Base-by-base conservation (phyloP, 2,329 filamentous ascomycete species). In the Fusarium floridanum region DNA sequence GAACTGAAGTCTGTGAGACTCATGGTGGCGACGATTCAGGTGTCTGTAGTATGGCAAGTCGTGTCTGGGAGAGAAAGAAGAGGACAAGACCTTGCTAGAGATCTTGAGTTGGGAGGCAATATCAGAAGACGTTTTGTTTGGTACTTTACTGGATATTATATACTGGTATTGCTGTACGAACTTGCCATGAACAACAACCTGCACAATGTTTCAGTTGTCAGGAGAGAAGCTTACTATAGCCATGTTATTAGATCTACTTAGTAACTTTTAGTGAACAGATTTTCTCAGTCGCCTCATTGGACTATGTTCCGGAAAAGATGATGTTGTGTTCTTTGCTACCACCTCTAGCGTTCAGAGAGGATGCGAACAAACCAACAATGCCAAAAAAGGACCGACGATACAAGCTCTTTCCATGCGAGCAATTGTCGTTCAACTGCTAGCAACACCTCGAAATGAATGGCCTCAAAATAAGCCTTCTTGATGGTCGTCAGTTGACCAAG, bases 381-480 rank as follows among this genome's bases (percentile, higher is more conserved):
- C 32, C 1, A 11, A 34, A 34, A 34, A 32, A 12, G 11, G 32
- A 34, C 32, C 5, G 32, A 2, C 32, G 32, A 34, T 34, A 12
- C 11, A 34, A 34, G 32, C 32, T 34, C 32, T 34, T 34, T 34
- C 32, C 32, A 34, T 34, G 32, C 1, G 0, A 34, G 32, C 5
- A 34, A 1, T 34, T 12, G 1, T 34, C 11, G 0, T 34, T 34
- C 11, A 1, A 1, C 1, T 34, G 32, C 32, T 6, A 34, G 32
- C 1, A 34, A 34, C 11, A 12, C 11, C 1, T 34, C 5, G 32
- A 34, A 34, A 27, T 48, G 7, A 17, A 17, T 17, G 12, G 10
- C 4, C 1, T 17, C 8, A 6, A 6, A 27, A 50, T 11, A 24
- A 27, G 5, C 3, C 27, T 29, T 8, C 10, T 5, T 4, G 1